A percentile compares a stretch with the other conserved stretches of the same genome.
Evolutionary conservation across 2,329 filamentous ascomycete species (phyloP).

Genomic region (Aspergillus pseudoterreus): DNA sequence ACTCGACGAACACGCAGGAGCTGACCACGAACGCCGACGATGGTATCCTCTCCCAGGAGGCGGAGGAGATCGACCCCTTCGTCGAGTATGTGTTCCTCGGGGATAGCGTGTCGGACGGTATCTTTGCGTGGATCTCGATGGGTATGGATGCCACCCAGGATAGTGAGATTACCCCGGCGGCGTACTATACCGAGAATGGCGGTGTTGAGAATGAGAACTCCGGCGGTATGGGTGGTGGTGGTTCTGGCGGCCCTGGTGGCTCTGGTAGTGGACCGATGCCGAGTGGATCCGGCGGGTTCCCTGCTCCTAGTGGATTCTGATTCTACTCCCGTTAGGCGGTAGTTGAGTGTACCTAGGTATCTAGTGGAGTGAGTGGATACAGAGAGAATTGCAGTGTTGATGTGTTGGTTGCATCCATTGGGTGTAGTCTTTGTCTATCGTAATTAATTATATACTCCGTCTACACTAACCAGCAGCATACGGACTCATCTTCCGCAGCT

Average conservation of each 20-base stretch:
- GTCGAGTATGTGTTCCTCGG: slow-evolving; percentile 57
- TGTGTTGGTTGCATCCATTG: too few relatives aligned
- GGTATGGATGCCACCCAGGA: slow-evolving; percentile 45
- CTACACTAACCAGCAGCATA: slow-evolving; percentile 41
- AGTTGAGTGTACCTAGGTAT: neutral
- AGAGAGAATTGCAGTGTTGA: too few relatives aligned
- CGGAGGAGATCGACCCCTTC: slow-evolving; percentile 54
- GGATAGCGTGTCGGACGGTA: slow-evolving; percentile 48
- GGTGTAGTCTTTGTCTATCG: too few relatives aligned
- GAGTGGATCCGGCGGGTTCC: neutral
- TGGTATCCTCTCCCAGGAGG: slow-evolving; percentile 46
- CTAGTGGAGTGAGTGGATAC: too few relatives aligned
- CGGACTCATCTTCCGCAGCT: slow-evolving; percentile 44
- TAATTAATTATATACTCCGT: too few relatives aligned
- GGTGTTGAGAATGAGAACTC: slow-evolving; percentile 28
- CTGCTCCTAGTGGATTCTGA: neutral
- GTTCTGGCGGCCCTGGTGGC: slow-evolving; percentile 1
- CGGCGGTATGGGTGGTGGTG: slow-evolving; percentile 15
- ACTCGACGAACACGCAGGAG: slow-evolving; percentile 45
- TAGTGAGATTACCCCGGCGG: slow-evolving; percentile 23
- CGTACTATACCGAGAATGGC: slow-evolving; percentile 31
- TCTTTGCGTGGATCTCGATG: slow-evolving; percentile 54
- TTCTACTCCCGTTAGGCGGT: neutral
- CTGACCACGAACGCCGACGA: slow-evolving; percentile 53
- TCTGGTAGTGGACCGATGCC: neutral